Percentiles rank a stretch among this genome's conserved stretches.
phyloP scores from a whole-genome alignment of 1,284 basidiomycete species.

The Boletus mariae region DNA sequence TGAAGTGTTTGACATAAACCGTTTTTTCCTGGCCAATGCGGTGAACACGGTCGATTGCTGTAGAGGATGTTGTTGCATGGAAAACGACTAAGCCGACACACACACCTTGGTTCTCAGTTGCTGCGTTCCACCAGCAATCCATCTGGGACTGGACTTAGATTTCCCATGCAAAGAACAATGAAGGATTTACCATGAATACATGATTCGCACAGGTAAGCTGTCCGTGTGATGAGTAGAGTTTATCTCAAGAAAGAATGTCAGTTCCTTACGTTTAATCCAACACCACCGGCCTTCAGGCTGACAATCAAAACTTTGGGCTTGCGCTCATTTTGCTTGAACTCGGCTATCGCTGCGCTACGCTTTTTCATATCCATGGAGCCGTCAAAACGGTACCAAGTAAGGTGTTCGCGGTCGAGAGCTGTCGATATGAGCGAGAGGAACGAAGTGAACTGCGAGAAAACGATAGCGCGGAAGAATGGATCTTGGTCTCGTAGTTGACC shows the following conservation, averaged over 20 bases:
- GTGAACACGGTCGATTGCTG: constrained; percentile 79
- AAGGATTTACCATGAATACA: constrained; percentile 74
- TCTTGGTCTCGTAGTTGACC: constrained; percentile 66
- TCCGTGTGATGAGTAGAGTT: constrained; percentile 9
- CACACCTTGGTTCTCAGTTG: constrained; percentile 84
- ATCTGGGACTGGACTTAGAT: constrained; percentile 49
- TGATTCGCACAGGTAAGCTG: constrained; percentile 75
- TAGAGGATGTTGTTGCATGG: constrained; percentile 20
- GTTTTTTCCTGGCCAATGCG: constrained; percentile 80
- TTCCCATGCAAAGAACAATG: neutral
- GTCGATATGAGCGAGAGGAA: constrained; percentile 82
- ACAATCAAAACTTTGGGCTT: constrained; percentile 82
- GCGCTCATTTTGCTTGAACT: constrained; percentile 65
- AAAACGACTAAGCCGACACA: neutral
- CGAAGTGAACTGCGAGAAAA: constrained; percentile 85
- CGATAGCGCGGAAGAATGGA: constrained; percentile 78
- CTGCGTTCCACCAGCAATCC: constrained; percentile 96
- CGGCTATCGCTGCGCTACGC: constrained; percentile 70
- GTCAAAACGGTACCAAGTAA: constrained; percentile 85
- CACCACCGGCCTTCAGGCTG: constrained; percentile 92
- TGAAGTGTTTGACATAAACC: constrained; percentile 89
- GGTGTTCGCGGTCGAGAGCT: constrained; percentile 69
- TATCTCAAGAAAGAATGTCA: neutral
- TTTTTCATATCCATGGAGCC: constrained; percentile 90
- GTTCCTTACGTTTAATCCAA: constrained; percentile 74